These are phyloP conservation scores for Talaromyces sp. DNA, from an alignment of 2,329 filamentous ascomycete genomes.

Conservation along the genomic window DNA sequence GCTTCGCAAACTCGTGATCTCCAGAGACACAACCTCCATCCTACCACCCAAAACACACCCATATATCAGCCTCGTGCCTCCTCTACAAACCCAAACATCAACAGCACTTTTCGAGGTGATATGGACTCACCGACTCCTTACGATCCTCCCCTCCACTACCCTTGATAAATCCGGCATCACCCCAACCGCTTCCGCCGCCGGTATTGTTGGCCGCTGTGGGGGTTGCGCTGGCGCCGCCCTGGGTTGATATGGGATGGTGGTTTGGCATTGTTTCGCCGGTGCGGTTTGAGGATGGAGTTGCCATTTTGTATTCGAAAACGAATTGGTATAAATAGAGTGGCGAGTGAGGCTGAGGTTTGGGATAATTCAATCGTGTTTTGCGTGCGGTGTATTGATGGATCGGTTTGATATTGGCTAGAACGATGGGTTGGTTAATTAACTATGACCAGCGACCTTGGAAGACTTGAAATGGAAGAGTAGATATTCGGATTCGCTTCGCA, in stretches of 20 bases:
- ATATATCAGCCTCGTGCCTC: neutral
- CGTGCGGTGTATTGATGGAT: too few relatives aligned
- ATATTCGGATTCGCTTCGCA: too few relatives aligned
- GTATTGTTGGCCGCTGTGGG: slow-evolving; percentile 22
- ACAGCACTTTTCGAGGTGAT: too few relatives aligned
- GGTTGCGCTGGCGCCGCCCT: slow-evolving; percentile 20
- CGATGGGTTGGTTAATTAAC: too few relatives aligned
- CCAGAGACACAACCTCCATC: slow-evolving; percentile 14
- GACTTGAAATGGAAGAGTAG: too few relatives aligned
- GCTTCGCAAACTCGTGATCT: slow-evolving; percentile 19
- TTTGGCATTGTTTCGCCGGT: slow-evolving; percentile 13
- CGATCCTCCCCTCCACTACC: slow-evolving; percentile 17
- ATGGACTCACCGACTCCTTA: slow-evolving; percentile 1
- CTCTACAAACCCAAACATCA: neutral
- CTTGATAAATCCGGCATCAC: slow-evolving; percentile 17
- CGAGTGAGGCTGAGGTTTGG: too few relatives aligned
- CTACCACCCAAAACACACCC: neutral
- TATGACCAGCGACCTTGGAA: too few relatives aligned
- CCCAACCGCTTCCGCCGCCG: slow-evolving; percentile 18
- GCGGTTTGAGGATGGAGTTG: slow-evolving; percentile 10
- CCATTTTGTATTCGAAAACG: neutral
- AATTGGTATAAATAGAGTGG: too few relatives aligned
- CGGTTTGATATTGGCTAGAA: too few relatives aligned
- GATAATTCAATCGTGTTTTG: too few relatives aligned
- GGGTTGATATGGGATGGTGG: slow-evolving; percentile 10